These are phyloP conservation scores for Gastrolobium bilobum DNA, from an alignment of 306 rosid species.

Conservation along the genomic window DNA sequence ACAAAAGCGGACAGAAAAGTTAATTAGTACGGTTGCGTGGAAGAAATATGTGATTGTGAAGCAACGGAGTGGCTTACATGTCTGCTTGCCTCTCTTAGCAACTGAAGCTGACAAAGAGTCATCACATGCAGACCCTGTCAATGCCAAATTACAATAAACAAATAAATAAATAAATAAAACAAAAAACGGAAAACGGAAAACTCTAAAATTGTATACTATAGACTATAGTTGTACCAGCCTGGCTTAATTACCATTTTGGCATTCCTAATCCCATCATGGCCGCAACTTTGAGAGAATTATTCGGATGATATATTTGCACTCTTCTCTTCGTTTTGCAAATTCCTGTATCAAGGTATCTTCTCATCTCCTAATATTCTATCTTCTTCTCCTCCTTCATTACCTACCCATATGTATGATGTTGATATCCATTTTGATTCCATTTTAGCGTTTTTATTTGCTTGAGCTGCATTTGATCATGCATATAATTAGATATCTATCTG, in stretches of 20 bases:
- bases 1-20: not conserved
- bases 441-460: not conserved
- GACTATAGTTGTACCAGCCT: slow-evolving; percentile 52
- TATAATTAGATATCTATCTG: not conserved
- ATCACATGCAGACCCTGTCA: slow-evolving; percentile 51
- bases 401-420: not conserved
- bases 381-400: slow-evolving; percentile 18
- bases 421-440: slow-evolving; percentile 10
- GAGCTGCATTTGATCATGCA: slow-evolving; percentile 28
- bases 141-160: slow-evolving; percentile 34
- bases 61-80: slow-evolving; percentile 64
- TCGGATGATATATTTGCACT: slow-evolving; percentile 52
- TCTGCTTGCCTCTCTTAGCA: slow-evolving; percentile 16
- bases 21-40: slow-evolving; percentile 5
- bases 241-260: slow-evolving; percentile 46
- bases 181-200: slow-evolving; percentile 20
- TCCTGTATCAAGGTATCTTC: slow-evolving; percentile 57
- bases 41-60: slow-evolving; percentile 23
- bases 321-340: slow-evolving; percentile 46
- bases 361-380: not conserved
- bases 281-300: slow-evolving; percentile 48
- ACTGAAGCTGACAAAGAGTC: slow-evolving; percentile 37
- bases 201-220: slow-evolving; percentile 54
- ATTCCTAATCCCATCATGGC: slow-evolving; percentile 9
- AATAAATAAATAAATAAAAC: slow-evolving; percentile 27